Evolutionary conservation across 176 grass and related monocot genomes (phyloP).

Genomic region (Hsuehochloa calcarea): DNA sequence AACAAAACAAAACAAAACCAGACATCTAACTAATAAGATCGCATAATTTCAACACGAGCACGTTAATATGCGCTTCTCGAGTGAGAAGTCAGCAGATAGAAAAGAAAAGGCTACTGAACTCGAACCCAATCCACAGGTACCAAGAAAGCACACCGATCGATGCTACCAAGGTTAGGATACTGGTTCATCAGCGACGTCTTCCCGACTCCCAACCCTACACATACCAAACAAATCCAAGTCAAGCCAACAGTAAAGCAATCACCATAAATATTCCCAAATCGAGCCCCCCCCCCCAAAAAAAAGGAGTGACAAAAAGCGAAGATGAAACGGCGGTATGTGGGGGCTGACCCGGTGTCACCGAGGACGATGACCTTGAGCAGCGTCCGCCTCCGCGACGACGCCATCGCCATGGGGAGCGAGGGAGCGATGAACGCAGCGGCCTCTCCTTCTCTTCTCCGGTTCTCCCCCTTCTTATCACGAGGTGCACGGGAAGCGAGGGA

Average conservation of each 20-base stretch:
- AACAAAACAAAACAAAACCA: not conserved
- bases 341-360: constrained; percentile 56
- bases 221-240: constrained; percentile 30
- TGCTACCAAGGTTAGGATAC: constrained; percentile 55
- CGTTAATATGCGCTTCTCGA: not conserved
- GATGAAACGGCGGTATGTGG: not conserved
- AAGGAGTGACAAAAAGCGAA: not conserved
- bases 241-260: not conserved
- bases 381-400: constrained; percentile 37
- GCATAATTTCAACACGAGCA: not conserved
- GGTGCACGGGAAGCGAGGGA: constrained; percentile 42
- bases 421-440: not conserved
- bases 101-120: not conserved
- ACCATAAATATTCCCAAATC: not conserved
- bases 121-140: not conserved
- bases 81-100: not conserved
- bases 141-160: not conserved
- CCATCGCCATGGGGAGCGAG: constrained; percentile 43
- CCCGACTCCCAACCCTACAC: constrained; percentile 92
- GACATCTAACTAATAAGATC: not conserved
- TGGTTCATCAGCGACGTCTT: constrained; percentile 99
- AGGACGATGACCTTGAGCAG: constrained; percentile 72
- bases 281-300: not conserved
- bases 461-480: constrained; percentile 32
- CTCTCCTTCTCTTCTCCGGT: not conserved